phyloP scores from a whole-genome alignment of 2,329 filamentous ascomycete genomes.

The Nothopassalora personata region DNA sequence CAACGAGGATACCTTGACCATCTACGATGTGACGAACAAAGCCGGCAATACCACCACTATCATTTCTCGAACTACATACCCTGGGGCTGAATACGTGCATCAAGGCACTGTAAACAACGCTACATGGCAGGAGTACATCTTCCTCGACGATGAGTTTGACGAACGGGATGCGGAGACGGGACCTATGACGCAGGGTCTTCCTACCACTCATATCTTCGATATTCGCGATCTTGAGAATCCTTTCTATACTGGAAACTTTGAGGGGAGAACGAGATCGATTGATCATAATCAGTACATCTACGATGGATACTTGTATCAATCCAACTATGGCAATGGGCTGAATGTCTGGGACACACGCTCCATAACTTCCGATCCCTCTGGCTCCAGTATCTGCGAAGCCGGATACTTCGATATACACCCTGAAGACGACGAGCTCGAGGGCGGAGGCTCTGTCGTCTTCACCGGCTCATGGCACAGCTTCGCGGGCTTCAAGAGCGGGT shows the following conservation, averaged over 20 bases:
- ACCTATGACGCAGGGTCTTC: slow-evolving; percentile 32
- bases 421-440: slow-evolving; percentile 40
- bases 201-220: slow-evolving; percentile 43
- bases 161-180: slow-evolving; percentile 31
- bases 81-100: slow-evolving; percentile 48
- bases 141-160: slow-evolving; percentile 53
- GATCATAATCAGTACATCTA: slow-evolving; percentile 42
- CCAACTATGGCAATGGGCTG: slow-evolving; percentile 35
- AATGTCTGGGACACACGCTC: slow-evolving; percentile 34
- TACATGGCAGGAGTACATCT: slow-evolving; percentile 39
- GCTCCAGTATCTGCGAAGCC: slow-evolving; percentile 41
- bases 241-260: slow-evolving; percentile 36
- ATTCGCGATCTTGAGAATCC: slow-evolving; percentile 42
- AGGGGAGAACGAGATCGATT: slow-evolving; percentile 30
- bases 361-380: slow-evolving; percentile 40
- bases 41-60: slow-evolving; percentile 29
- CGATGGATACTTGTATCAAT: slow-evolving; percentile 34
- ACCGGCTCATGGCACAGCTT: slow-evolving; percentile 47
- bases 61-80: slow-evolving; percentile 46
- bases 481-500: slow-evolving; percentile 46
- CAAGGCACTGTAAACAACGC: slow-evolving; percentile 49
- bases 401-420: slow-evolving; percentile 50
- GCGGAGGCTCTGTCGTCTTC: slow-evolving; percentile 34
- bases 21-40: slow-evolving; percentile 45
- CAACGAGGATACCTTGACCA: slow-evolving; percentile 45